Evolutionary conservation across 2,329 filamentous ascomycete genomes (phyloP).

Genomic region (Gnomoniopsis smithogilvyi): DNA sequence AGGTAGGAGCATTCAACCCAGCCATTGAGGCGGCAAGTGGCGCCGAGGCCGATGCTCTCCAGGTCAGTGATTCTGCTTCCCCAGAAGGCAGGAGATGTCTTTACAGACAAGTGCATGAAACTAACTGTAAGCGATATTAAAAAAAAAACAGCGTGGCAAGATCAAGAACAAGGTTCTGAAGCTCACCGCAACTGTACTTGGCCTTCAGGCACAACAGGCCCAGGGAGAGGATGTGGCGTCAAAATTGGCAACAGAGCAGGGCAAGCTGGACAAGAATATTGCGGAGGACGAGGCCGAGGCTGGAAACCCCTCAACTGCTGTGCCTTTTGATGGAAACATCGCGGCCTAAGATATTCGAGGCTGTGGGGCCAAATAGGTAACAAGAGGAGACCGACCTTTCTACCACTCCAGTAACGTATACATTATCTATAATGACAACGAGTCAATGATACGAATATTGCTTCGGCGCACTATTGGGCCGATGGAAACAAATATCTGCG

Average conservation of each 20-base stretch:
- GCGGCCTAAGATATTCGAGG: not conserved
- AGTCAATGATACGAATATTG: no score
- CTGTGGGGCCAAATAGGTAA: no score
- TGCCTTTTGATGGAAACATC: slow-evolving; percentile 28
- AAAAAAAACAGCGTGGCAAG: slow-evolving; percentile 35
- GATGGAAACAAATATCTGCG: no score
- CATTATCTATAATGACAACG: no score
- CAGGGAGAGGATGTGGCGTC: slow-evolving; percentile 36
- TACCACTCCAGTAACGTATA: no score
- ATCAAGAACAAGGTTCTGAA: slow-evolving; percentile 51
- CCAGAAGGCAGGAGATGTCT: not conserved
- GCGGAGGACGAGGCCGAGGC: slow-evolving; percentile 34
- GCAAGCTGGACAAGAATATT: slow-evolving; percentile 45
- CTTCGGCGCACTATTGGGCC: no score
- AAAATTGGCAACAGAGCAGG: slow-evolving; percentile 38
- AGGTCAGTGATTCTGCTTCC: slow-evolving; percentile 26
- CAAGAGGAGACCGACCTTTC: no score
- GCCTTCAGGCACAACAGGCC: slow-evolving; percentile 41
- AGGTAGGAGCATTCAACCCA: slow-evolving; percentile 42
- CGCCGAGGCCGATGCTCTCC: slow-evolving; percentile 34
- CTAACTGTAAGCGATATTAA: not conserved
- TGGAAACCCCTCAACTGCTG: slow-evolving; percentile 34
- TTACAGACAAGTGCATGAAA: not conserved
- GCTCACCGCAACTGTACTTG: slow-evolving; percentile 40
- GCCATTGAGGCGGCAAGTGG: slow-evolving; percentile 39